These are phyloP conservation scores for Aureobasidium sp. DNA, from an alignment of 2,329 filamentous ascomycete species.

Conservation along the genomic window DNA sequence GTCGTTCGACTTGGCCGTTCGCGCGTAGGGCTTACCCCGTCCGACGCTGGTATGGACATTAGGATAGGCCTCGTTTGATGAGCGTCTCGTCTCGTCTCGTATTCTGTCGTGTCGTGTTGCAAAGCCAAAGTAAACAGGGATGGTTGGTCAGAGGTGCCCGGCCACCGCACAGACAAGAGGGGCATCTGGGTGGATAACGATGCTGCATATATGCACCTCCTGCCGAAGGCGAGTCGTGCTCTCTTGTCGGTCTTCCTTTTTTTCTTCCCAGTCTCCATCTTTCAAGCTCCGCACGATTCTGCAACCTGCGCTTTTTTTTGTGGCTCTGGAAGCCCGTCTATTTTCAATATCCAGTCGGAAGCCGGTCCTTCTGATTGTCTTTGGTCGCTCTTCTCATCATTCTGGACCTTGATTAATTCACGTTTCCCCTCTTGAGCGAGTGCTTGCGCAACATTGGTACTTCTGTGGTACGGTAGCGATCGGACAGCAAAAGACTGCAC, in stretches of 20 bases:
- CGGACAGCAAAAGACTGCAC: conserved; percentile 3
- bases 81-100: conserved; percentile 8
- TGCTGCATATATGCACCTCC: conserved; percentile 11
- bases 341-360: conserved; percentile 4
- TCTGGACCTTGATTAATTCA: neutral
- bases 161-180: conserved; percentile 8
- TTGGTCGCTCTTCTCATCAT: neutral
- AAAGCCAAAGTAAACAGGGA: conserved; percentile 8
- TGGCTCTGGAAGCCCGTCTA: conserved; percentile 14
- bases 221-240: conserved; percentile 5
- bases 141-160: conserved; percentile 1
- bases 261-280: neutral
- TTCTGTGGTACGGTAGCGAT: neutral
- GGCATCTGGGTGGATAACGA: conserved; percentile 2
- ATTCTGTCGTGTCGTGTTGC: neutral
- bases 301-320: neutral
- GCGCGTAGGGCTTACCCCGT: neutral
- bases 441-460: neutral
- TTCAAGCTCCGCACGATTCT: conserved; percentile 9
- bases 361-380: conserved; percentile 10
- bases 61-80: conserved; percentile 6
- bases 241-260: conserved; percentile 2
- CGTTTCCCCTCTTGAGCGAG: neutral
- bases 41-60: neutral
- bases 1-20: neutral